These are phyloP conservation scores for Fusarium foetens DNA, from an alignment of 2,329 filamentous ascomycete species.

Conservation along the genomic window DNA sequence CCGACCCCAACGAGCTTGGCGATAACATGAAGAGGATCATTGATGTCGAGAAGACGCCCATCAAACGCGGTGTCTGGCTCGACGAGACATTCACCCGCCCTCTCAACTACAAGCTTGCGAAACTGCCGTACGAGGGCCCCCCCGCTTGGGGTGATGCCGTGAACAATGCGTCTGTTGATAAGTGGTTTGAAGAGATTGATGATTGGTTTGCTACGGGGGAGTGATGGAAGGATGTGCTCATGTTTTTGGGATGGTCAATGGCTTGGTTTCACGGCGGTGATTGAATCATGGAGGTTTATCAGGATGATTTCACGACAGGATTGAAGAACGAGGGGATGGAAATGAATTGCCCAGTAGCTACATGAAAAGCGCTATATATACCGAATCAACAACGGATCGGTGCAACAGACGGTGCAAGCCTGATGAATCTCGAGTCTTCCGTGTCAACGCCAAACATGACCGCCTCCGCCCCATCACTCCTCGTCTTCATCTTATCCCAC, in stretches of 20 bases:
- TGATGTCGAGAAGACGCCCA: neutral
- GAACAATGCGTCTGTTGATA: neutral
- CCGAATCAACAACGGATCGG: constrained; percentile 18
- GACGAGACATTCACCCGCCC: neutral
- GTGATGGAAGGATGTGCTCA: neutral
- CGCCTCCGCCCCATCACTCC: constrained; percentile 5
- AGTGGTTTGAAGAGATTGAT: neutral
- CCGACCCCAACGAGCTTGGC: neutral
- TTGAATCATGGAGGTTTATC: neutral
- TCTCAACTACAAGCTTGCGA: neutral
- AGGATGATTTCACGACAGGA: neutral
- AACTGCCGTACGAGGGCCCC: constrained; percentile 13
- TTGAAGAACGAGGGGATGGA: neutral
- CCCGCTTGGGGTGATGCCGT: neutral
- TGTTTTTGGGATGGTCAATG: neutral
- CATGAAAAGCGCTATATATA: neutral
- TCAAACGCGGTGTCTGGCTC: constrained; percentile 1
- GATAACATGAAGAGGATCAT: neutral
- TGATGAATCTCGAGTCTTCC: constrained; percentile 28
- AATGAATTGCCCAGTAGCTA: neutral
- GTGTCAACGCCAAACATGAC: constrained; percentile 39
- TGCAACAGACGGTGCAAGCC: constrained; percentile 30
- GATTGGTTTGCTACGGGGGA: neutral
- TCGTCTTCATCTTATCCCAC: constrained; percentile 12
- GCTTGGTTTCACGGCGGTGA: neutral